These are phyloP conservation scores for Boletus rubroflammeus DNA, from an alignment of 768 basidiomycete species.

Conservation along the genomic window DNA sequence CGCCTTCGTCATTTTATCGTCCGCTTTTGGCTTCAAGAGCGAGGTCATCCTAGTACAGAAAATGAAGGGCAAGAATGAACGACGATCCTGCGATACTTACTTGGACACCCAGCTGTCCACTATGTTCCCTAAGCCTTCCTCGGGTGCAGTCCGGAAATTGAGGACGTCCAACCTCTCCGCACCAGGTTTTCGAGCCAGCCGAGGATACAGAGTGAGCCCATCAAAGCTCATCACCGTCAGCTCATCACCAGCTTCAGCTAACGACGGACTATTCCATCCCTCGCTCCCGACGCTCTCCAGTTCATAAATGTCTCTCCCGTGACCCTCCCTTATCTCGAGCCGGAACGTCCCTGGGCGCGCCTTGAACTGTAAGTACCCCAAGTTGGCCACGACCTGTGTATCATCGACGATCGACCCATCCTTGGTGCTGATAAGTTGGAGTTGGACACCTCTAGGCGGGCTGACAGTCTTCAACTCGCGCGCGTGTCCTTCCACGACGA, in stretches of 20 bases:
- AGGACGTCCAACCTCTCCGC: constrained; percentile 85
- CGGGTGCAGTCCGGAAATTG: constrained; percentile 33
- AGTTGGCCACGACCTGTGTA: constrained; percentile 89
- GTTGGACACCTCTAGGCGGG: constrained; percentile 87
- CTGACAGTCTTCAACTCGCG: constrained; percentile 61
- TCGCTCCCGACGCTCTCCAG: constrained; percentile 86
- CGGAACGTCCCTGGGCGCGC: constrained; percentile 85
- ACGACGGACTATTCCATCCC: constrained; percentile 79
- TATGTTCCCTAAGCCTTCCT: constrained; percentile 35
- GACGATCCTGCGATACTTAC: constrained; percentile 34
- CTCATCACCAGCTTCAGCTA: constrained; percentile 65
- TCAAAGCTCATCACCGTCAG: constrained; percentile 87
- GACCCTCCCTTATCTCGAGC: constrained; percentile 78
- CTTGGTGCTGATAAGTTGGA: constrained; percentile 62
- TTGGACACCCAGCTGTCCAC: constrained; percentile 48
- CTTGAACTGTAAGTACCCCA: constrained; percentile 96
- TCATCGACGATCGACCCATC: constrained; percentile 58
- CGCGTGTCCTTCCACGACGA: constrained; percentile 93
- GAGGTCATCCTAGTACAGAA: constrained; percentile 39
- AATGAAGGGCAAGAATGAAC: constrained; percentile 4
- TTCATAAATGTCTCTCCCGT: constrained; percentile 74
- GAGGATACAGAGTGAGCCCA: constrained; percentile 84
- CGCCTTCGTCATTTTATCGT: constrained; percentile 17
- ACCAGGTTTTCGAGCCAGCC: constrained; percentile 63
- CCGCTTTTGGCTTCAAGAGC: constrained; percentile 35